Evolutionary conservation across 129 eudicot genomes (phyloP).

Genomic region (Escallonia rubra): DNA sequence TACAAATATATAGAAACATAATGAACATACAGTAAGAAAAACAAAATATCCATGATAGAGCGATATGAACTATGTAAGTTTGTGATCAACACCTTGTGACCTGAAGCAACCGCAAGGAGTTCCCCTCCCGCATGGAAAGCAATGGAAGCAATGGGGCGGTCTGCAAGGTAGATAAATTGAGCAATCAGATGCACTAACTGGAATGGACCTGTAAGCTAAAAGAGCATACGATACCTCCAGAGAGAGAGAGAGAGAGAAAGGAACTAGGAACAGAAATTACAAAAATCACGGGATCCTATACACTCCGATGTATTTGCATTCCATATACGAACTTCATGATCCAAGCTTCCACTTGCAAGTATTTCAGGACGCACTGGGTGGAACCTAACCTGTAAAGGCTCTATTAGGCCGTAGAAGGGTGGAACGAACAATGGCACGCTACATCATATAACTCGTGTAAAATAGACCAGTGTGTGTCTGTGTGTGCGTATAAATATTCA

Average conservation of each 20-base stretch:
- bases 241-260: too few relatives aligned
- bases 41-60: neutral
- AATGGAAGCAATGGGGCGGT: constrained; percentile 74
- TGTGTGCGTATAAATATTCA: too few relatives aligned
- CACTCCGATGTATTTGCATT: constrained; percentile 62
- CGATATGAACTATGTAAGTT: neutral
- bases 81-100: constrained; percentile 53
- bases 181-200: neutral
- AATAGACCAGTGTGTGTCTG: too few relatives aligned
- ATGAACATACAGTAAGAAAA: neutral
- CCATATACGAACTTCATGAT: constrained; percentile 79
- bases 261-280: constrained; percentile 28
- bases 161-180: constrained; percentile 23
- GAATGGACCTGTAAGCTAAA: constrained; percentile 11
- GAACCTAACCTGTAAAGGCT: constrained; percentile 57
- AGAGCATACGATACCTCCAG: neutral
- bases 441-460: neutral
- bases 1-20: constrained; percentile 1
- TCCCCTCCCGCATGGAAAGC: constrained; percentile 81
- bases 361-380: constrained; percentile 57
- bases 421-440: neutral
- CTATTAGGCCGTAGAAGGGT: constrained; percentile 3
- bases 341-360: constrained; percentile 78
- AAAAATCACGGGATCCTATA: constrained; percentile 66
- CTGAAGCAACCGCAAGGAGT: constrained; percentile 73